Percentiles rank a stretch among this genome's conserved stretches.
phyloP scores from a whole-genome alignment of 768 basidiomycete genomes.

The Holtermanniella nyarrowii region DNA sequence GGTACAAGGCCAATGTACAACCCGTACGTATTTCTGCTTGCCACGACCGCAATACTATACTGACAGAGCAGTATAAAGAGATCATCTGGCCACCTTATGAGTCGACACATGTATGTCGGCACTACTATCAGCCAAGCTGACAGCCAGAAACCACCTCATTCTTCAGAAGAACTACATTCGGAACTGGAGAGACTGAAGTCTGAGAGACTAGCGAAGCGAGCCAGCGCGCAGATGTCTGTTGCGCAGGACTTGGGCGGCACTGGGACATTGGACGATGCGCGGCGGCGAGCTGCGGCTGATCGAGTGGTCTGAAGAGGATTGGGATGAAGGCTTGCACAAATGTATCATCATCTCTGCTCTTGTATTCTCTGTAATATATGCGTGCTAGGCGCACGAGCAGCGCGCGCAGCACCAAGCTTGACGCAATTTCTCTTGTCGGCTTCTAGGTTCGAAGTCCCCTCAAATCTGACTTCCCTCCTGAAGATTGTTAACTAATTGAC shows the following conservation, averaged over 20 bases:
- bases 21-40: conserved; percentile 10
- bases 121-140: background rate
- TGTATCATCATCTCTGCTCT: too few species aligned
- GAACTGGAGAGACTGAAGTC: conserved; percentile 21
- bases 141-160: conserved; percentile 22
- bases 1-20: conserved; percentile 27
- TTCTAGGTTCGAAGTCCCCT: too few species aligned
- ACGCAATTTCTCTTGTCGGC: too few species aligned
- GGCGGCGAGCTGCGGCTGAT: too few species aligned
- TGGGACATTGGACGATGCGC: background rate
- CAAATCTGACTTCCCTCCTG: too few species aligned
- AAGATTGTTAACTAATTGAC: too few species aligned
- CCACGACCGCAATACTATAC: background rate
- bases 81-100: conserved; percentile 26
- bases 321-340: too few species aligned
- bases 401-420: too few species aligned
- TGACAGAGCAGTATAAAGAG: conserved; percentile 19
- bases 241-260: too few species aligned
- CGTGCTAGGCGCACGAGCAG: too few species aligned
- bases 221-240: background rate
- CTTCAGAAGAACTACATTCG: conserved; percentile 14
- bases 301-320: too few species aligned
- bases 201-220: conserved; percentile 10
- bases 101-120: conserved; percentile 16
- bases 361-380: too few species aligned